These are phyloP conservation scores for Tulasnella sp. DNA, from an alignment of 768 basidiomycete genomes.

Conservation along the genomic window DNA sequence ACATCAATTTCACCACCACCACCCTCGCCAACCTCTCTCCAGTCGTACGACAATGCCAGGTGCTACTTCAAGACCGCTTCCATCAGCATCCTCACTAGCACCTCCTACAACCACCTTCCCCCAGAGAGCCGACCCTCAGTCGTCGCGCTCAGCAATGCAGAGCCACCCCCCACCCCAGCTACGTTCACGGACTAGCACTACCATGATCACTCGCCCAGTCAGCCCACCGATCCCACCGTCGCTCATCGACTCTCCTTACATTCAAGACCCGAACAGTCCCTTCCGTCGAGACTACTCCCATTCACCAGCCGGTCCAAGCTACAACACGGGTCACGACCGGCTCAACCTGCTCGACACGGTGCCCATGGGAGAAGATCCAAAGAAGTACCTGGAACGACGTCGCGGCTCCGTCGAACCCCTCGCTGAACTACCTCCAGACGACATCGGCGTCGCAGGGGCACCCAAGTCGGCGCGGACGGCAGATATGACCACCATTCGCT, in stretches of 20 bases:
- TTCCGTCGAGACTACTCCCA: neutral
- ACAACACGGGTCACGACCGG: neutral
- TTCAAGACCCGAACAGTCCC: slow-evolving; percentile 10
- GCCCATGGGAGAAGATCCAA: slow-evolving; percentile 10
- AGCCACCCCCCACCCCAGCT: neutral
- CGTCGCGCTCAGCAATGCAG: neutral
- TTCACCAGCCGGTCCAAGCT: slow-evolving; percentile 3
- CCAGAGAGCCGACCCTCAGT: neutral
- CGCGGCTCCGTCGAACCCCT: neutral
- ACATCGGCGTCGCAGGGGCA: neutral
- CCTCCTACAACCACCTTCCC: neutral
- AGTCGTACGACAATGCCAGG: neutral
- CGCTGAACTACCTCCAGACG: neutral
- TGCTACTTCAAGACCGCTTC: neutral
- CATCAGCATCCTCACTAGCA: neutral
- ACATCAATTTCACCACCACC: neutral
- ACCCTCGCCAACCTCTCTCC: neutral
- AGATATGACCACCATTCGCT: neutral
- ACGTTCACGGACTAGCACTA: neutral
- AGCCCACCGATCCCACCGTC: slow-evolving; percentile 11
- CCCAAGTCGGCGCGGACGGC: neutral
- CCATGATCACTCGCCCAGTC: neutral
- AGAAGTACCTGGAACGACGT: neutral
- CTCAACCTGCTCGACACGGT: slow-evolving; percentile 20
- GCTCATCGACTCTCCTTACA: slow-evolving; percentile 9